Conservation (phyloP, 495 filamentous ascomycete species). For the Neurospora terricola region DNA sequence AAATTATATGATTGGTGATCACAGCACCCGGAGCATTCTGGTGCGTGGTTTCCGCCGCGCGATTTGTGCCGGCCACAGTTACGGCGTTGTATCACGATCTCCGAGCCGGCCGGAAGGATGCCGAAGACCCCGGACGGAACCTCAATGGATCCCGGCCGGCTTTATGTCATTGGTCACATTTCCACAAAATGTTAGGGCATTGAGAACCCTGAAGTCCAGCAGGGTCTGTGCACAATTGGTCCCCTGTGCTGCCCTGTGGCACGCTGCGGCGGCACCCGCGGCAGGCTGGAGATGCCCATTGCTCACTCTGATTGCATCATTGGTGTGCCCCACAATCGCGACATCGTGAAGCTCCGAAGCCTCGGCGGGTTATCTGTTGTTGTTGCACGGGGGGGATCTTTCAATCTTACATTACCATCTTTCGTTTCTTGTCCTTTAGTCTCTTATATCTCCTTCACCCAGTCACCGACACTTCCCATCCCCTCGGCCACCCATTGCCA, state of each 20-base stretch:
- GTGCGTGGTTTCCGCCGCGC: background rate
- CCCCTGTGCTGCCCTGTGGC: background rate
- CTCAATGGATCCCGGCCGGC: background rate
- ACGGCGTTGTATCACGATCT: background rate
- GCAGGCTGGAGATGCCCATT: background rate
- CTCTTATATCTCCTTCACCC: background rate
- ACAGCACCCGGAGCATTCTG: background rate
- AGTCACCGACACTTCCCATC: background rate
- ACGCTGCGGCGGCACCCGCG: background rate
- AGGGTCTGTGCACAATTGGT: background rate
- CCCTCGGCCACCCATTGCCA: background rate
- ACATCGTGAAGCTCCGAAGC: background rate
- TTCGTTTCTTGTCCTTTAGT: background rate
- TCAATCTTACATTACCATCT: background rate
- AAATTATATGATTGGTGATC: background rate
- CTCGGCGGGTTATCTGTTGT: background rate
- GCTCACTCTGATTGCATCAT: constrained; percentile 19
- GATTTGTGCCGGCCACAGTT: background rate
- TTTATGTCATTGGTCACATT: background rate
- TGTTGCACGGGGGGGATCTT: background rate
- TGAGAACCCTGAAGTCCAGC: background rate
- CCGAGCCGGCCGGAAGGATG: background rate
- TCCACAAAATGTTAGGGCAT: background rate
- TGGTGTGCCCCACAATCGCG: background rate
- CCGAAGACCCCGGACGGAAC: background rate